Evolutionary conservation across 2,329 filamentous ascomycete genomes (phyloP), one percentile per base, ranked within the genome.

Genomic region (Fragosphaeria purpurea): DNA sequence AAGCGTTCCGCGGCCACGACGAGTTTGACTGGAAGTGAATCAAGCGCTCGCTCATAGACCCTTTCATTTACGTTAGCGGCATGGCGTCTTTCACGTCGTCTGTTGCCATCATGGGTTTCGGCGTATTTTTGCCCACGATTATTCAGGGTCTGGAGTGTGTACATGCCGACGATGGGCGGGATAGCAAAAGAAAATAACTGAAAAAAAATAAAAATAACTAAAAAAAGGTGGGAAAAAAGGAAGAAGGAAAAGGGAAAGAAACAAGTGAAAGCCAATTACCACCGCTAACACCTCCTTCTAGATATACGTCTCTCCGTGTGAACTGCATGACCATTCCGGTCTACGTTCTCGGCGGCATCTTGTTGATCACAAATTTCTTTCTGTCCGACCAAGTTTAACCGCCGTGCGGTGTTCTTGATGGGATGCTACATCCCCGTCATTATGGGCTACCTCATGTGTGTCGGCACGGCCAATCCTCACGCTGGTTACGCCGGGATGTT

Each of bases 261-360:
- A 22, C 22, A 22, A 22, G 22, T 22, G 22, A 22, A 22, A 22
- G 22, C 22, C 22, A 22, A 22, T 22, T 22, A 22, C 22, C 22
- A 22, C 22, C 22, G 22, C 22, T 22, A 22, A 22, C 22, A 22
- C 22, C 22, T 22, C 22, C 22, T 22, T 22, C 35, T 37, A 37
- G 55, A 2, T 56, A 54, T 37, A 47, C 47, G 6, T 50, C 54
- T 1, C 48, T 57, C 42, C 34, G 49, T 22, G 55, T 51, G 30
- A 58, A 58, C 50, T 58, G 56, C 46, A 41, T 58, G 41, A 58
- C 55, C 9, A 58, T 58, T 11, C 56, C 56, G 2, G 56, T 58
- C 11, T 58, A 58, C 41, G 44, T 50, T 11, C 12, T 52, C 43
- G 56, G 55, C 4, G 53, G 51, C 11, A 45, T 54, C 40, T 56